Percentiles rank a stretch among this genome's conserved stretches.
phyloP scores from a whole-genome alignment of 2,329 filamentous ascomycete species.

The Alternaria alternata region DNA sequence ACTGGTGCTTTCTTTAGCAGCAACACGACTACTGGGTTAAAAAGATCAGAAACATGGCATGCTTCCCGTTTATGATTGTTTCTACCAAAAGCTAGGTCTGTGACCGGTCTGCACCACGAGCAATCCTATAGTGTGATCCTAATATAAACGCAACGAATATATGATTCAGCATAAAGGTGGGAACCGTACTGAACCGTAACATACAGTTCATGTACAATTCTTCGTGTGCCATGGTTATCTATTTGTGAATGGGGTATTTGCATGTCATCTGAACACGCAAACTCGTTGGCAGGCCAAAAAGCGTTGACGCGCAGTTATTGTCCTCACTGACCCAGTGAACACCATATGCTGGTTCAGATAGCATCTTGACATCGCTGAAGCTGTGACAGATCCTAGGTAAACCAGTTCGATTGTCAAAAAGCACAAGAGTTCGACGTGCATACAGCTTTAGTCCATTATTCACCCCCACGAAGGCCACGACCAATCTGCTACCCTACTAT shows the following conservation, averaged over 20 bases:
- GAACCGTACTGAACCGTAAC: not conserved
- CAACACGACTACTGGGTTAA: not conserved
- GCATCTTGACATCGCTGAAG: not conserved
- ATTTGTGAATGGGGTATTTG: not conserved
- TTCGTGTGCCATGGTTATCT: no score
- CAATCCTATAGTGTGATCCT: not conserved
- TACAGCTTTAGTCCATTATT: not conserved
- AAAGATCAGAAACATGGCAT: not conserved
- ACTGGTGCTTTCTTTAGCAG: not conserved
- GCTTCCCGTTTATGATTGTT: not conserved
- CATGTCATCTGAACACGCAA: not conserved
- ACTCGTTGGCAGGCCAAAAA: not conserved
- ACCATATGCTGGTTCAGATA: not conserved
- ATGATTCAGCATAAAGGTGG: not conserved
- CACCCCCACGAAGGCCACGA: not conserved
- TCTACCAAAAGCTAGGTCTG: no score
- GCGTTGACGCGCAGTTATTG: not conserved
- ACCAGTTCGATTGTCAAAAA: not conserved
- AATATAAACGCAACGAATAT: not conserved
- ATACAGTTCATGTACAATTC: no score
- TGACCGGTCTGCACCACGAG: no score
- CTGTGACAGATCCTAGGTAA: no score
- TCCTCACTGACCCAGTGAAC: not conserved
- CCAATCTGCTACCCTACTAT: not conserved
- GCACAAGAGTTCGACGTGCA: not conserved